A percentile compares a stretch with the other conserved stretches of the same genome.
Conservation (phyloP, 2,329 filamentous ascomycete species). For the Nannizziopsis arthrosporioides region DNA sequence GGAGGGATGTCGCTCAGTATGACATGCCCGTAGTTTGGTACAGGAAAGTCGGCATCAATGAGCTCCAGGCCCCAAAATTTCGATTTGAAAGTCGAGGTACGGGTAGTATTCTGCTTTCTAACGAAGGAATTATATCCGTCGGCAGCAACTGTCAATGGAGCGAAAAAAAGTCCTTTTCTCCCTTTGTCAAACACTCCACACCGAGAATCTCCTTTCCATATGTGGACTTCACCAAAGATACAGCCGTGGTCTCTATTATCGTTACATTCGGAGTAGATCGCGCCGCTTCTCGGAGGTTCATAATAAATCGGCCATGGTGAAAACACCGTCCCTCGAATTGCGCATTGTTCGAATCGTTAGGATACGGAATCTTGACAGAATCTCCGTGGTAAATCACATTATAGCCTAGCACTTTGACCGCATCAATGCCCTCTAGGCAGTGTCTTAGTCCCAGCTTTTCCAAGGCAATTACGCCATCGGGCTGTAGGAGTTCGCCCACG, state of each 20-base stretch:
- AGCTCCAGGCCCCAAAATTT: constrained; percentile 93
- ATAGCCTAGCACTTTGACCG: constrained; percentile 72
- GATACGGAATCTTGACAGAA: constrained; percentile 67
- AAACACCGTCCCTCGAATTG: constrained; percentile 66
- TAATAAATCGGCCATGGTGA: constrained; percentile 90
- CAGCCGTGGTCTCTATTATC: constrained; percentile 79
- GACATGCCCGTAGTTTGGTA: constrained; percentile 70
- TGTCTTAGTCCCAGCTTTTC: constrained; percentile 66
- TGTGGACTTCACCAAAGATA: constrained; percentile 59
- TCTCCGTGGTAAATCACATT: constrained; percentile 71
- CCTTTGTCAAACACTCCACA: constrained; percentile 61
- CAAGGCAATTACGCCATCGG: constrained; percentile 73
- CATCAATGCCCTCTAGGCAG: constrained; percentile 81
- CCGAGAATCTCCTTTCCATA: constrained; percentile 64
- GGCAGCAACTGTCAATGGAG: constrained; percentile 71
- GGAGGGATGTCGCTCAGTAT: constrained; percentile 67
- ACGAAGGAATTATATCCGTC: constrained; percentile 92
- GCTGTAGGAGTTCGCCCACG: constrained; percentile 88
- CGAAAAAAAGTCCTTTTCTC: constrained; percentile 64
- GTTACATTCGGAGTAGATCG: constrained; percentile 69
- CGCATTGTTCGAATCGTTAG: constrained; percentile 42
- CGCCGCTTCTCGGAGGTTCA: constrained; percentile 65
- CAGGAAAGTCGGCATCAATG: constrained; percentile 70
- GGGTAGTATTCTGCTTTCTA: constrained; percentile 62
- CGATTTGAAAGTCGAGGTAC: constrained; percentile 58